Percentiles rank a stretch among this genome's conserved stretches.
phyloP scores from a whole-genome alignment of 345 rosid species.

The Triadica sebifera region DNA sequence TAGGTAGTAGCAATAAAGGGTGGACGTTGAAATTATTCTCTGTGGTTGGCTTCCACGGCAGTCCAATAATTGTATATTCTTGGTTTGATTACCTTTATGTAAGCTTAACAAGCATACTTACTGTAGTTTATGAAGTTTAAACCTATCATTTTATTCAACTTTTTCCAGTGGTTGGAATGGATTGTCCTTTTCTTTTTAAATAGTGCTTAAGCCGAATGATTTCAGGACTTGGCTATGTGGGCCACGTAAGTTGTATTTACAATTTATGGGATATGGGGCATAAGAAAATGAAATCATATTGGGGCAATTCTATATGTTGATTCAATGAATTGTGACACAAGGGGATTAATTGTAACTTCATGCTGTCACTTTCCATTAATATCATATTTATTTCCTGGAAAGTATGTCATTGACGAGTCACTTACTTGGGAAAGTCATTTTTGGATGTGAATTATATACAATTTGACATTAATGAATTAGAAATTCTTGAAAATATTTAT shows the following conservation, averaged over 20 bases:
- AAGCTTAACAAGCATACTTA: too few relatives aligned
- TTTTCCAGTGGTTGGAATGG: not conserved
- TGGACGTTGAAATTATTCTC: slow-evolving; percentile 3
- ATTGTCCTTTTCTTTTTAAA: not conserved
- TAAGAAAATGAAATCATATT: too few relatives aligned
- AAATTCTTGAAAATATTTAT: not conserved
- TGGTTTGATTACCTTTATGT: not conserved
- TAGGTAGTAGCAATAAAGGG: not conserved
- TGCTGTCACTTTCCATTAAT: not conserved
- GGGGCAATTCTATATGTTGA: not conserved
- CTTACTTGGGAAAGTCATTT: not conserved
- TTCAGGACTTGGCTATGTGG: too few relatives aligned
- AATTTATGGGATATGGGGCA: too few relatives aligned
- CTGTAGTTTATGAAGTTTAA: not conserved
- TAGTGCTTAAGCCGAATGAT: not conserved
- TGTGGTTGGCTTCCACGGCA: slow-evolving; percentile 4
- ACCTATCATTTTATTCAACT: not conserved
- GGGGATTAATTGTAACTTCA: not conserved
- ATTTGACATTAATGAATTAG: not conserved
- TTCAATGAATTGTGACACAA: not conserved
- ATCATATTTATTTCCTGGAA: not conserved
- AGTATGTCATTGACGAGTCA: not conserved
- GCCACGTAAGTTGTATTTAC: too few relatives aligned
- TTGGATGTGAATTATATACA: not conserved
- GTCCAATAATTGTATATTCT: slow-evolving; percentile 4